Evolutionary conservation across 306 rosid species (phyloP), one percentile per base, ranked within the genome.

Genomic region (Potentilla sterilis): DNA sequence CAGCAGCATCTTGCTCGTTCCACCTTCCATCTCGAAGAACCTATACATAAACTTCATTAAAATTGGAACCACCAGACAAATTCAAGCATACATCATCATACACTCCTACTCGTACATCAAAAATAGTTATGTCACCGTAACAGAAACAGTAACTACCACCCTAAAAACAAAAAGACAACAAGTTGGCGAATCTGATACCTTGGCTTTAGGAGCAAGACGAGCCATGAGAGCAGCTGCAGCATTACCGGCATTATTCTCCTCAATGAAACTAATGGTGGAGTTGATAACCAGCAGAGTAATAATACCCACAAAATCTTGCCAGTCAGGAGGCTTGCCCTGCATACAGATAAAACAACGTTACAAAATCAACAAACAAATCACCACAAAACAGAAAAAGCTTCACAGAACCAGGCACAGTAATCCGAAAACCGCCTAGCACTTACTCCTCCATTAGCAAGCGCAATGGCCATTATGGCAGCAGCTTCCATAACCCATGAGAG

Each of bases 171-270:
- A 38, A 49, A 32, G 47, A 59, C 16, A 65, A 57, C 43, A 44
- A 52, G 59, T 49, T 8, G 70, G 9, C 68, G 63, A 80, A 67
- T 48, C 48, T 16, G 40, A 80, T 79, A 96, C 99, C 99, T 96
- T 96, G 15, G 97, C 98, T 85, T 96, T 92, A 11, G 99, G 99
- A 63, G 99, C 98, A 4, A 96, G 96, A 54, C 97, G 88, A 80
- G 99, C 99, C 99, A 96, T 96, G 75, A 96, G 99, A 63, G 99
- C 96, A 1, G 99, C 99, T 0, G 99, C 99, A 4, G 99, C 99
- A 78, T 96, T 96, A 70, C 99, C 99, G 0, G 98, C 99, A 79
- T 96, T 96, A 85, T 96, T 92, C 73, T 96, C 99, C 84, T 96
- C 99, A 2, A 96, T 89, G 81, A 96, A 96, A 92, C 99, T 96